Evolutionary conservation across 495 filamentous ascomycete genomes (phyloP), one percentile per base, ranked within the genome.

Genomic region (Beverwykella pulmonaria): DNA sequence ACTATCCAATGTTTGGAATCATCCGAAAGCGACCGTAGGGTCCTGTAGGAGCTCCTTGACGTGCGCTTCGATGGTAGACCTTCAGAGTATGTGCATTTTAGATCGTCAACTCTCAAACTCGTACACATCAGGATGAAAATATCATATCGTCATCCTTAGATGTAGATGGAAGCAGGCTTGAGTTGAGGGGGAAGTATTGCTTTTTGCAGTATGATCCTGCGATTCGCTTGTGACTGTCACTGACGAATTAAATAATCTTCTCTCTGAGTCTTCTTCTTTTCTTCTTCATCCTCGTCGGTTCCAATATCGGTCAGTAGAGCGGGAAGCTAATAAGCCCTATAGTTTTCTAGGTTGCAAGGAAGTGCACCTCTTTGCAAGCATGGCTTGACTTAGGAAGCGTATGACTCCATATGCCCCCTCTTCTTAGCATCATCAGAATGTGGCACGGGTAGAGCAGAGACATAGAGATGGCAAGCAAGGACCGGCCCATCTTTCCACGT

Each of bases 61-160:
- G n/a, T 17, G 20, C n/a, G n/a, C n/a, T 47, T n/a, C 15, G 15
- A 47, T n/a, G 6, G 15, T 5, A n/a, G 3, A 15, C 15, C 44
- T n/a, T n/a, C 44, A 47, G 15, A 25, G 22, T 25, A 23, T 50
- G 25, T 50, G 15, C 19, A n/a, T 50, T 27, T 17, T 14, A 50
- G n/a, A n/a, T n/a, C n/a, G n/a, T n/a, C n/a, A n/a, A n/a, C n/a
- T n/a, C n/a, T n/a, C n/a, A n/a, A n/a, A n/a, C n/a, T n/a, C n/a
- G n/a, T n/a, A n/a, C n/a, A n/a, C n/a, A 32, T 59, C 25, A 81
- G 85, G 84, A 86, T 84, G 84, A 86, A 81, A 84, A 76, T 77
- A 77, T 76, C 71, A 82, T 86, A 86, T 85, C 82, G 84, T 86
- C 84, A 87, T 87, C 84, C 84, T 86, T 87, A 87, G 84, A 75